A percentile compares a stretch with the other conserved stretches of the same genome.
Evolutionary conservation across 805 yeast genomes (phyloP).

Genomic region (Pichia ethanolica): DNA sequence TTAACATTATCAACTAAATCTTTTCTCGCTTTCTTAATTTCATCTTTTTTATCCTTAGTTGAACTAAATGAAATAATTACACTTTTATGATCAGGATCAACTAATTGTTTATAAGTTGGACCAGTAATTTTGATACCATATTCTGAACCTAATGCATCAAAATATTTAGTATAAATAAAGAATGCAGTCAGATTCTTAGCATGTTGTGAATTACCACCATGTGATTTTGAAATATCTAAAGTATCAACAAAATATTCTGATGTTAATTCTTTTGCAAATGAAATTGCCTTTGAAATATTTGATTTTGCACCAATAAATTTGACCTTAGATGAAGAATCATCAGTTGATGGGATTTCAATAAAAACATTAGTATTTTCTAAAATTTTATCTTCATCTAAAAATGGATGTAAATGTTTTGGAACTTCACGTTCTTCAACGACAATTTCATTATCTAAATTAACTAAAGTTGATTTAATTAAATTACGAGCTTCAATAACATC

Average conservation of each 20-base stretch:
- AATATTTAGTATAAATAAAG: slow-evolving; percentile 45
- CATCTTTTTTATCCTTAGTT: slow-evolving; percentile 34
- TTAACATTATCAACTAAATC: slow-evolving; percentile 70
- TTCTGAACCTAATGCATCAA: slow-evolving; percentile 37
- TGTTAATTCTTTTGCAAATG: slow-evolving; percentile 52
- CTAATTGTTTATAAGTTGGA: slow-evolving; percentile 41
- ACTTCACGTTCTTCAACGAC: slow-evolving; percentile 51
- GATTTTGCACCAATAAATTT: slow-evolving; percentile 54
- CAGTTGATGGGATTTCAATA: slow-evolving; percentile 45
- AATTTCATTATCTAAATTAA: slow-evolving; percentile 37
- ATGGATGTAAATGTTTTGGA: slow-evolving; percentile 63
- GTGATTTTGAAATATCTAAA: slow-evolving; percentile 83
- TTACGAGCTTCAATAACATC: slow-evolving; percentile 49
- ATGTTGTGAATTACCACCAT: slow-evolving; percentile 69
- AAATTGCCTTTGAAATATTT: slow-evolving; percentile 55
- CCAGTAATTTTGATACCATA: slow-evolving; percentile 37
- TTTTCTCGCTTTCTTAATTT: slow-evolving; percentile 57
- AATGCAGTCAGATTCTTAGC: slow-evolving; percentile 69
- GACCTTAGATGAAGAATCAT: slow-evolving; percentile 38
- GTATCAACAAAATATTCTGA: slow-evolving; percentile 53
- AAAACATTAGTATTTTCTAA: slow-evolving; percentile 49
- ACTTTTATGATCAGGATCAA: slow-evolving; percentile 30
- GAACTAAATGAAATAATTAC: slow-evolving; percentile 62
- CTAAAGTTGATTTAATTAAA: slow-evolving; percentile 39
- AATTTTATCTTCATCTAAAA: slow-evolving; percentile 50